Percentiles rank a stretch among this genome's conserved stretches.
Evolutionary conservation across 108 stramenopile genomes (phyloP).

Genomic region (Skeletonema menzelii): DNA sequence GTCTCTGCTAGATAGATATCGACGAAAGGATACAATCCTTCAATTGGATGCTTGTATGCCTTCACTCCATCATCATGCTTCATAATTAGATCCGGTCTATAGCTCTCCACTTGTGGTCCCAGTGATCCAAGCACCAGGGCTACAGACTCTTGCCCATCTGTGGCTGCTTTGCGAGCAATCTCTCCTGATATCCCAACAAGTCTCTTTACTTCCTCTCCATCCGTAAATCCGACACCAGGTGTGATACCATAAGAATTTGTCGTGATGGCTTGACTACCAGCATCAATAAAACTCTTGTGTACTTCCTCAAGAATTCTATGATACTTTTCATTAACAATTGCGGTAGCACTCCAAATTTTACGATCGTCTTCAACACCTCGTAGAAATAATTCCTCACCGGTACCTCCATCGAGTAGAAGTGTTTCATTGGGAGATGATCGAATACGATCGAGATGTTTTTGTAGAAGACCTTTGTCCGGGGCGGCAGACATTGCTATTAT

Average conservation of each 20-base stretch:
- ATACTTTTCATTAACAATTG: conserved; percentile 57
- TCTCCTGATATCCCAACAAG: conserved; percentile 48
- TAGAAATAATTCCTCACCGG: conserved; percentile 83
- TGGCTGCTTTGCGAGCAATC: conserved; percentile 57
- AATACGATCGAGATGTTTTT: conserved; percentile 20
- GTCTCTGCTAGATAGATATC: conserved; percentile 83
- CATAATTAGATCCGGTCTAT: conserved; percentile 73
- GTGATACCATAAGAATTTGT: conserved; percentile 82
- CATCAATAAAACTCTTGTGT: conserved; percentile 66
- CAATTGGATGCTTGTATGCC: conserved; percentile 46
- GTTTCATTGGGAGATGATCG: conserved; percentile 30
- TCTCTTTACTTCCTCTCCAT: conserved; percentile 39
- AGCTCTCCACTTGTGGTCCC: conserved; percentile 77
- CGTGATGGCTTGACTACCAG: conserved; percentile 71
- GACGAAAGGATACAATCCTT: conserved; percentile 59
- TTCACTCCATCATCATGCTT: conserved; percentile 58
- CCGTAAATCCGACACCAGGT: conserved; percentile 74
- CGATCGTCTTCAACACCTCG: conserved; percentile 81
- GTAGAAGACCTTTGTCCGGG: neutral
- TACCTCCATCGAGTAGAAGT: conserved; percentile 78
- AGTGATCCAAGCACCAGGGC: conserved; percentile 68
- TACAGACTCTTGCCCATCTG: neutral
- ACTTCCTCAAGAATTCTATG: conserved; percentile 62
- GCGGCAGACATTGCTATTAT: neutral
- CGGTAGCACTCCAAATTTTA: conserved; percentile 79